Evolutionary conservation across 208 protist species (phyloP), one percentile per base, ranked within the genome.

Genomic region (Leishmania amazonensis): DNA sequence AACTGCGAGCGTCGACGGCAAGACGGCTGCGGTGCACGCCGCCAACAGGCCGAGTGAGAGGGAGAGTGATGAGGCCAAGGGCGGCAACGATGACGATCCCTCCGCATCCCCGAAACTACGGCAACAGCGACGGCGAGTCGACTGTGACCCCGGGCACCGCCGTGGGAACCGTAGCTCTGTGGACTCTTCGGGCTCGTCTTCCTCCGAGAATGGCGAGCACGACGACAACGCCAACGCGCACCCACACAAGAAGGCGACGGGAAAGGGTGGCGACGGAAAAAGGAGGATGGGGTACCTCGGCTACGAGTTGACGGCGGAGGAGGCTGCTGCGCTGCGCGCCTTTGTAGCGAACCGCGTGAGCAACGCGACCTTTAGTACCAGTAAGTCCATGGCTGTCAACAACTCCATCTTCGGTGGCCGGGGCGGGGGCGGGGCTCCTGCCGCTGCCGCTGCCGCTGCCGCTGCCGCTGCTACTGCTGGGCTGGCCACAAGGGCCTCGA

Each of bases 231-330:
- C 21, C 53, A 80, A 51, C 35, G 72, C 49, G 47, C 11, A 54
- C 1, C 19, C 13, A 19, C 53, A 64, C 24, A 78, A 64, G 38
- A 49, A 77, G 60, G 24, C 51, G 35, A 31, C 35, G 0, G 80
- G 6, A 13, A 51, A 49, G n/a, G 49, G 31, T 49, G 62, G 45
- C 76, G 60, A 68, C 54, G 64, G 42, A 47, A 90, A 93, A 58
- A 94, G 93, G 83, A 92, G 88, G 83, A 83, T 84, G 70, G 94
- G 94, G 28, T 97, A 96, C 87, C 71, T 97, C 21, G 86, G 88
- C 83, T 97, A 97, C 85, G 90, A 95, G 51, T 83, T 96, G 54
- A 96, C 94, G 45, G 73, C 85, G 38, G 90, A 95, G 71, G 94
- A 97, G 79, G 85, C 88, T 75, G 85, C 89, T 15, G 90, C 89